Evolutionary conservation across 306 rosid species (phyloP).

Genomic region (Citrullus mucosospermus): DNA sequence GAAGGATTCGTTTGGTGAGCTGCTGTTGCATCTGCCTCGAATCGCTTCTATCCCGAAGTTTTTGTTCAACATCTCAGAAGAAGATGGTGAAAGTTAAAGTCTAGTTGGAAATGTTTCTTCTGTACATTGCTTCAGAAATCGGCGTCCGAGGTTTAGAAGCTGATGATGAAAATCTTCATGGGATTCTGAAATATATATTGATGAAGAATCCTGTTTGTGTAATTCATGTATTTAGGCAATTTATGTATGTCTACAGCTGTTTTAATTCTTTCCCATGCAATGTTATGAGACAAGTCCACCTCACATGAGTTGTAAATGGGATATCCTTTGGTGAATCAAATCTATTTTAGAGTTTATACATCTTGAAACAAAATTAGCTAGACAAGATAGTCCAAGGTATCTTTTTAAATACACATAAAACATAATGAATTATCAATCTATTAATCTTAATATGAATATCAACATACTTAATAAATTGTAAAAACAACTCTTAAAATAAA

Average conservation of each 20-base stretch:
- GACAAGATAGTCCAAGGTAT: too few relatives aligned
- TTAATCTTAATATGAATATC: too few relatives aligned
- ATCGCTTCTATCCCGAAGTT: conserved; percentile 63
- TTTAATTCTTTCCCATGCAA: background rate
- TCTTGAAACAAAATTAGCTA: background rate
- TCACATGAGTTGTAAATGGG: conserved; percentile 1
- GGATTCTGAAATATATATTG: conserved; percentile 53
- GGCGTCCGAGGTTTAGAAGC: background rate
- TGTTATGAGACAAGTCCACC: background rate
- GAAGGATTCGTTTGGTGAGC: conserved; percentile 68
- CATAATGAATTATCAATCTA: too few relatives aligned
- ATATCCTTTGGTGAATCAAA: background rate
- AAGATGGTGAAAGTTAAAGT: conserved; percentile 29
- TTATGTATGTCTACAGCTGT: background rate
- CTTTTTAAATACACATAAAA: too few relatives aligned
- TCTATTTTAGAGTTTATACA: background rate
- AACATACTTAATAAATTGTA: too few relatives aligned
- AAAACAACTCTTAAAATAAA: too few relatives aligned
- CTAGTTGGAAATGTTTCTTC: conserved; percentile 10
- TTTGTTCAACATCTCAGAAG: conserved; percentile 55
- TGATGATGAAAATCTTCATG: background rate
- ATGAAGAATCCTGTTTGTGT: conserved; percentile 49
- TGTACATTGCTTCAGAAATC: background rate
- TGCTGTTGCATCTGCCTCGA: conserved; percentile 66
- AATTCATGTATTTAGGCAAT: conserved; percentile 10